These are phyloP conservation scores for Galerina marginata DNA, from an alignment of 768 basidiomycete genomes.

Conservation along the genomic window DNA sequence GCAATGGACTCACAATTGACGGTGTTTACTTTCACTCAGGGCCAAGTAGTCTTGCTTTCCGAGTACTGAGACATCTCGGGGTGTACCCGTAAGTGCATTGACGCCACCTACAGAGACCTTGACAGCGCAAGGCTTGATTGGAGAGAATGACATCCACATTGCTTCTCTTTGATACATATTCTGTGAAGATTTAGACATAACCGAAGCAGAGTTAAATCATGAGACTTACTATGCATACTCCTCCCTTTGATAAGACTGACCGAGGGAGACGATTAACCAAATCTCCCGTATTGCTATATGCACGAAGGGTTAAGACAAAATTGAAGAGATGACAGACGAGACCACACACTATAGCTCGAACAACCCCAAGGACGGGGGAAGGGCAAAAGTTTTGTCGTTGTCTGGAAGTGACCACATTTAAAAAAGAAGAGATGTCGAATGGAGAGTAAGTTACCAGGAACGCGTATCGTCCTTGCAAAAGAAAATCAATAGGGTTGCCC, in stretches of 20 bases:
- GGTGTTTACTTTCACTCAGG: slow-evolving; percentile 7
- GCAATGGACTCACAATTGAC: slow-evolving; percentile 20
- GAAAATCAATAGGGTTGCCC: background rate
- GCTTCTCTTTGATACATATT: slow-evolving; percentile 35
- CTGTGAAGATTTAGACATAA: slow-evolving; percentile 6
- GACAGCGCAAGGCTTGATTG: slow-evolving; percentile 18
- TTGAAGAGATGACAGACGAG: background rate
- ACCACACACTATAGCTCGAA: background rate
- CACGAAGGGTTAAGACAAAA: too few relatives aligned
- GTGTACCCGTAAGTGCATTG: slow-evolving; percentile 31
- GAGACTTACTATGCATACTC: slow-evolving; percentile 29
- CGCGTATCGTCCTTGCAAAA: background rate
- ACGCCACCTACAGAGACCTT: slow-evolving; percentile 35
- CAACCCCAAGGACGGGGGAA: slow-evolving; percentile 1
- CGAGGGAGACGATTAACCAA: slow-evolving; percentile 20
- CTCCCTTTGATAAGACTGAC: slow-evolving; percentile 26
- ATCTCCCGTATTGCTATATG: background rate
- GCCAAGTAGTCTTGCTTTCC: slow-evolving; percentile 32
- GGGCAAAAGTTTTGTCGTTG: slow-evolving; percentile 1
- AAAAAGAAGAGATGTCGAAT: background rate
- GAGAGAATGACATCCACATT: slow-evolving; percentile 33
- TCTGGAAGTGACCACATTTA: background rate
- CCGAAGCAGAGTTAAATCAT: background rate
- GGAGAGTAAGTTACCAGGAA: background rate
- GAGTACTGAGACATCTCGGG: slow-evolving; percentile 12